Conservation (phyloP, 495 filamentous ascomycete genomes). For the Aspergillus nanangensis region DNA sequence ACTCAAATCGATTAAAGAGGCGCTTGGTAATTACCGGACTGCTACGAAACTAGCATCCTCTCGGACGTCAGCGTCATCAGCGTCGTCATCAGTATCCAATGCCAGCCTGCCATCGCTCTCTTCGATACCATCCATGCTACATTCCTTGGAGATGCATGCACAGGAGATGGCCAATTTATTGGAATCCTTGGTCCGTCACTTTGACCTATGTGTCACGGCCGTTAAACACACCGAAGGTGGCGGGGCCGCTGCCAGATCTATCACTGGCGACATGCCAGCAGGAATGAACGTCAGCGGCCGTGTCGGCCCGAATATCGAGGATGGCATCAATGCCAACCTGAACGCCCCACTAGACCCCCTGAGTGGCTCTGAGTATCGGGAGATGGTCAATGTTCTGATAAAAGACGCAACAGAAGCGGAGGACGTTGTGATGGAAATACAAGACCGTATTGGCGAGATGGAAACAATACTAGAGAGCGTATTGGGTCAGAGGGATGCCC, state of each 20-base stretch:
- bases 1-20: conserved; percentile 56
- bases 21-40: conserved; percentile 44
- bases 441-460: conserved; percentile 71
- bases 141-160: conserved; percentile 70
- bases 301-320: conserved; percentile 52
- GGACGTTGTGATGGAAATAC: conserved; percentile 82
- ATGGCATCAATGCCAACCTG: conserved; percentile 48
- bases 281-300: conserved; percentile 49
- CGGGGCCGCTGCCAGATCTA: conserved; percentile 59
- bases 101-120: conserved; percentile 36
- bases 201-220: conserved; percentile 90
- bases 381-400: conserved; percentile 78
- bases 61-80: conserved; percentile 34
- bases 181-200: conserved; percentile 81
- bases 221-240: conserved; percentile 92
- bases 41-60: conserved; percentile 38
- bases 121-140: conserved; percentile 63
- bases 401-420: conserved; percentile 85
- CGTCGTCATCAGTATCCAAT: conserved; percentile 32
- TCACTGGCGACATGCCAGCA: conserved; percentile 55
- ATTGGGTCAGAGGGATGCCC: conserved; percentile 47
- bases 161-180: conserved; percentile 79
- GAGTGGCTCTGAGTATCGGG: conserved; percentile 66
- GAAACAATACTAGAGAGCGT: conserved; percentile 55
- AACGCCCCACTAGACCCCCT: conserved; percentile 62